A percentile compares a stretch with the other conserved stretches of the same genome.
These are phyloP conservation scores for Cadophora luteo-olivacea DNA, from an alignment of 2,329 filamentous ascomycete species.

Conservation along the genomic window DNA sequence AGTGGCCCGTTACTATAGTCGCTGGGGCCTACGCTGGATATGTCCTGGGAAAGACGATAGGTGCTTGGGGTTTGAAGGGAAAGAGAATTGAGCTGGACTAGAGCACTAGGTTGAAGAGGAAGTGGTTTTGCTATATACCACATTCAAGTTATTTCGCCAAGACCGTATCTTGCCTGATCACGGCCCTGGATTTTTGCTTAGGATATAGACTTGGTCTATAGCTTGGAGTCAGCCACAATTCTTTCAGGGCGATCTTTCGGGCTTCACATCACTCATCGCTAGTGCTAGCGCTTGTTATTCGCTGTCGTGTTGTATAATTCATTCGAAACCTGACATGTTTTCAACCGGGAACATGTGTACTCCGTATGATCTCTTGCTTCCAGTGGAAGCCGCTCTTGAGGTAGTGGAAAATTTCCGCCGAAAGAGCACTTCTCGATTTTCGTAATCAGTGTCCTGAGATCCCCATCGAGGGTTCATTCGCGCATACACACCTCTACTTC, in stretches of 20 bases:
- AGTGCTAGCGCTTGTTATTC: neutral
- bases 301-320: neutral
- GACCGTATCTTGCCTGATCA: neutral
- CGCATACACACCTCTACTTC: neutral
- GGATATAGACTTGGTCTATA: neutral
- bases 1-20: constrained; percentile 92
- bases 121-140: neutral
- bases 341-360: neutral
- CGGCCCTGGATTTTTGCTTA: neutral
- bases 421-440: neutral
- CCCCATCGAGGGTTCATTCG: neutral
- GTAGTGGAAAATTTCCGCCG: neutral
- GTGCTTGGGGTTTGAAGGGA: constrained; percentile 48
- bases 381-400: neutral
- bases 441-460: neutral
- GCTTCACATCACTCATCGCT: neutral
- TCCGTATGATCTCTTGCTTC: neutral
- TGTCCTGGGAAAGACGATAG: constrained; percentile 69
- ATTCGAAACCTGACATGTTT: neutral
- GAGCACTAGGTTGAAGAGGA: neutral
- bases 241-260: neutral
- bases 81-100: constrained; percentile 45
- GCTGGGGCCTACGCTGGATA: constrained; percentile 83
- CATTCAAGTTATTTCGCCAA: neutral
- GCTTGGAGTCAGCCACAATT: neutral